Evolutionary conservation across 176 grass and related monocot species (phyloP).

Genomic region (Zoysia japonica): DNA sequence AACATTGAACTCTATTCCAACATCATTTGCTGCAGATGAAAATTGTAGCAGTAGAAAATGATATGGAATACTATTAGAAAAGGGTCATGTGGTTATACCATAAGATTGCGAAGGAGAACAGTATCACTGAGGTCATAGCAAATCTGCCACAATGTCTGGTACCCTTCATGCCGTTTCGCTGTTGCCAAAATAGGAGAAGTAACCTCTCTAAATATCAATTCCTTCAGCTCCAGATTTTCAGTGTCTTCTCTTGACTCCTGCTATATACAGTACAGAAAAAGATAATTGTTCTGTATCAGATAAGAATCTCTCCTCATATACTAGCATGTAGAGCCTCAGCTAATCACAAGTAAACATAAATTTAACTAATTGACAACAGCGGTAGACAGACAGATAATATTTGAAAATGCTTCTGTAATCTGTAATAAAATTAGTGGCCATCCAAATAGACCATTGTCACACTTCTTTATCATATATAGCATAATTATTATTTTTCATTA

Average conservation of each 20-base stretch:
- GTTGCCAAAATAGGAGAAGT: conserved; percentile 78
- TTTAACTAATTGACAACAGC: conserved; percentile 24
- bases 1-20: conserved; percentile 10
- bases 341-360: conserved; percentile 25
- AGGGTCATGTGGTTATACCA: conserved; percentile 63
- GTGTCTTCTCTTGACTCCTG: conserved; percentile 67
- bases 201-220: conserved; percentile 86
- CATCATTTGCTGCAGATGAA: conserved; percentile 5
- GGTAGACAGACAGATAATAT: background rate
- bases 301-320: conserved; percentile 4
- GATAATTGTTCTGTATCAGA: conserved; percentile 34
- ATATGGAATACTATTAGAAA: conserved; percentile 17
- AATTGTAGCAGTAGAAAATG: conserved; percentile 13
- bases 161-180: conserved; percentile 87
- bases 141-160: conserved; percentile 94
- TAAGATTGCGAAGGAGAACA: conserved; percentile 74
- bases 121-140: conserved; percentile 97
- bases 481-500: no score
- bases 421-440: conserved; percentile 25
- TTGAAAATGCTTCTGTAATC: conserved; percentile 8
- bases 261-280: conserved; percentile 19
- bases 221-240: conserved; percentile 67
- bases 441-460: conserved; percentile 11
- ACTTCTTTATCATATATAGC: background rate
- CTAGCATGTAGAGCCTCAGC: background rate